These are phyloP conservation scores for Leishmania braziliensis DNA, from an alignment of 208 protist species.

Conservation along the genomic window DNA sequence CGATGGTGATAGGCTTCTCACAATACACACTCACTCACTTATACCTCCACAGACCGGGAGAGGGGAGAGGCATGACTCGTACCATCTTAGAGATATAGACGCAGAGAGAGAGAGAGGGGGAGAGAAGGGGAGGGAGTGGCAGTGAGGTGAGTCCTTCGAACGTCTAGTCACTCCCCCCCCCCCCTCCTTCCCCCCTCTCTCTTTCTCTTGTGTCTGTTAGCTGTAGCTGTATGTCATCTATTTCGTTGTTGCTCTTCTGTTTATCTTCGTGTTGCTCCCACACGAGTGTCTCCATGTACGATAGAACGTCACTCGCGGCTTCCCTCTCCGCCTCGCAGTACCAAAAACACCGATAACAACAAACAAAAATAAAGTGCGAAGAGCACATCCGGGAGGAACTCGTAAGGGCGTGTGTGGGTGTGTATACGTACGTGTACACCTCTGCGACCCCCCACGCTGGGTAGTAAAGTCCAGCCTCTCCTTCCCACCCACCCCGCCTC, in stretches of 20 bases:
- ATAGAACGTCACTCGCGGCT: neutral
- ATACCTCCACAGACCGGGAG: neutral
- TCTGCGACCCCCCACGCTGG: neutral
- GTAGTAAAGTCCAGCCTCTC: neutral
- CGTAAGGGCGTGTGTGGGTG: neutral
- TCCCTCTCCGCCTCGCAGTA: too few species aligned
- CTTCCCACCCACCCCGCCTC: neutral
- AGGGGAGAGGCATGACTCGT: neutral
- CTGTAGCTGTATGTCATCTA: neutral
- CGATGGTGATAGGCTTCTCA: neutral
- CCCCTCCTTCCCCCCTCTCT: neutral
- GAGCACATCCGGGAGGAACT: neutral
- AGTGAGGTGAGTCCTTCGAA: neutral
- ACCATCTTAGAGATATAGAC: neutral
- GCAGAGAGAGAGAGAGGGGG: neutral
- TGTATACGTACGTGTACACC: neutral
- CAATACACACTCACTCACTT: neutral
- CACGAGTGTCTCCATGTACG: neutral
- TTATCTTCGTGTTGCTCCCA: neutral
- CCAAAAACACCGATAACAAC: neutral
- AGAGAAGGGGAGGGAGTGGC: neutral
- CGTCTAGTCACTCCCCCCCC: neutral
- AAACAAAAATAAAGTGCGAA: neutral
- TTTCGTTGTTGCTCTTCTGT: too few species aligned
- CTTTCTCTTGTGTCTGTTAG: neutral